Base-by-base conservation (phyloP, 169 alveolate species). In the Plasmodium blacklocki region DNA sequence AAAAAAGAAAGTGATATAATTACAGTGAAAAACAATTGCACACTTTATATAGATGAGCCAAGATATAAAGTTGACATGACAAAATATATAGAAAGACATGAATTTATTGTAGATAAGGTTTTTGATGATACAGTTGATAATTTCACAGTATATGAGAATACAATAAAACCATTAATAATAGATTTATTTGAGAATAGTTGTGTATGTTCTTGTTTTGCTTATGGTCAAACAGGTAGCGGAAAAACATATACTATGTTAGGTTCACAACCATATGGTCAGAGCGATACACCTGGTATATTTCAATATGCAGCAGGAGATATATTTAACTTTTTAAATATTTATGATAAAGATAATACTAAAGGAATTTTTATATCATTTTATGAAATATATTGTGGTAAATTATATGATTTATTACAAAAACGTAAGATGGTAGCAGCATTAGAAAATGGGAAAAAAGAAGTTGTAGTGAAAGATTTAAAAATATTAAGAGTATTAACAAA, bases 311-410 rank as follows among this genome's bases (percentile, higher is more conserved):
- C 98, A 15, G 95, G 96, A 39, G 99, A 98, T 91, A 95, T 98
- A 12, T 97, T 97, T 92, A 91, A 95, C 56, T 88, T 95, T 26
- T 94, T 96, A 54, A 93, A 89, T 45, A 88, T 94, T 45, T 95
- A 94, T 45, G 95, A 94, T 49, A 91, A 78, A 67, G 89, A 71
- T 15, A 86, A 88, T 62, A 76, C 73, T 32, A 94, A 92, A 52
- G 95, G 95, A 21, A 93, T 97, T 26, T 92, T 90, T 88, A 97
- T 98, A 39, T 97, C 99, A 63, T 99, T 98, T 95, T 98, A 97
- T 90, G 99, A 99, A 93, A 98, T 99, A 66, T 99, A 99, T 92
- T 98, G 99, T 88, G 99, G 99, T 54, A 98, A 98, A 93, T 96
- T 99, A 43, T 98, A 96, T 80, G 99, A 99, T 94, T 94, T 99